A percentile compares a stretch with the other conserved stretches of the same genome.
These are phyloP conservation scores for Rhamnella rubrinervis DNA, from an alignment of 331 rosid species.

Conservation along the genomic window DNA sequence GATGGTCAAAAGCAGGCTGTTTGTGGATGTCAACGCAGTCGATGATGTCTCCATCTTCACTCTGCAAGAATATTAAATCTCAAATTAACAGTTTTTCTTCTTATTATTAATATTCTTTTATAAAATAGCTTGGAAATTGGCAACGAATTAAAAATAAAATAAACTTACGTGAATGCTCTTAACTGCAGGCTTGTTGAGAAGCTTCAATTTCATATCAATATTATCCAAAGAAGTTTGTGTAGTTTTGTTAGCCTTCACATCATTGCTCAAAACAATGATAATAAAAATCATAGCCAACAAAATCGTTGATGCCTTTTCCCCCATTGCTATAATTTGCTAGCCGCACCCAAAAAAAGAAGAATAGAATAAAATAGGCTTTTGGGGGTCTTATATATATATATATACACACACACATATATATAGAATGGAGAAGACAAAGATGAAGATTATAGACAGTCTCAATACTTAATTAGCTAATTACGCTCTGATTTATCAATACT, in stretches of 20 bases:
- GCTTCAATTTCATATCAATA: constrained; percentile 43
- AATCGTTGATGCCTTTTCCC: neutral
- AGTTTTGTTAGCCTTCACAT: constrained; percentile 24
- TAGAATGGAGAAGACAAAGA: too few species aligned
- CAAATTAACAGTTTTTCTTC: too few species aligned
- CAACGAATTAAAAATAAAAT: too few species aligned
- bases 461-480: too few species aligned
- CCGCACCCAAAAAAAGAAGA: too few species aligned
- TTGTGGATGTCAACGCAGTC: constrained; percentile 51
- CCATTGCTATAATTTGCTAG: constrained; percentile 7
- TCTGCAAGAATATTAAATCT: constrained; percentile 21
- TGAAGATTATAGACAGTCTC: too few species aligned
- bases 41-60: constrained; percentile 54
- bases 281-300: constrained; percentile 26
- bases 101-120: too few species aligned
- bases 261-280: neutral
- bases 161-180: constrained; percentile 42
- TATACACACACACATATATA: too few species aligned
- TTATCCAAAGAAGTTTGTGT: constrained; percentile 5
- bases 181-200: constrained; percentile 49
- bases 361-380: too few species aligned
- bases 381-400: too few species aligned
- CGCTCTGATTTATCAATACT: too few species aligned
- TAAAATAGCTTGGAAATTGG: too few species aligned
- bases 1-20: constrained; percentile 70